A percentile compares a stretch with the other conserved stretches of the same genome.
These are phyloP conservation scores for Osmanthus fragrans DNA, from an alignment of 257 asterid species.

Conservation along the genomic window DNA sequence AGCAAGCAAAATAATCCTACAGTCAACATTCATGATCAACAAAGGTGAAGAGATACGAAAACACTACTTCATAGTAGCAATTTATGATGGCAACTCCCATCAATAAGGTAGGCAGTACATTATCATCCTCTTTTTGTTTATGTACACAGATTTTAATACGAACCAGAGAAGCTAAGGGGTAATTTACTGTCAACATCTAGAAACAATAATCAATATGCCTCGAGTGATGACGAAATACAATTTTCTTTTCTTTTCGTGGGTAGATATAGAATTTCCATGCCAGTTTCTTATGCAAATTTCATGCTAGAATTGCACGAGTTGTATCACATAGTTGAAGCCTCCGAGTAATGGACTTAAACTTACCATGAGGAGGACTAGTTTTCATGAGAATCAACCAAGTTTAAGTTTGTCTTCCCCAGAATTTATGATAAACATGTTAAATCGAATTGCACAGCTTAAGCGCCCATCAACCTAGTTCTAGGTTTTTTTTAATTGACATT, in stretches of 20 bases:
- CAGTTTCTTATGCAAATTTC: not conserved
- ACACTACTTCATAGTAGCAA: not conserved
- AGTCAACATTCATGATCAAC: constrained; percentile 10
- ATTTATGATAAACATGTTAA: not conserved
- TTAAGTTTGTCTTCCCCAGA: not conserved
- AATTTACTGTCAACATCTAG: not conserved
- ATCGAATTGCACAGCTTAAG: not conserved
- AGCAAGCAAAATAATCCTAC: constrained; percentile 13
- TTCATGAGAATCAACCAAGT: not conserved
- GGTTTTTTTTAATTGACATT: not conserved
- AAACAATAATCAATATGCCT: not conserved
- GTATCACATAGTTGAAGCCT: not conserved
- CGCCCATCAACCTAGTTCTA: not conserved
- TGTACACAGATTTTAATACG: not conserved
- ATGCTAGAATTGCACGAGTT: not conserved
- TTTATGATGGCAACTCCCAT: not conserved
- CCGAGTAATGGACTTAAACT: not conserved
- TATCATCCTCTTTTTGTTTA: not conserved
- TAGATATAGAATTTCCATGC: not conserved
- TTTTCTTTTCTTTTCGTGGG: not conserved
- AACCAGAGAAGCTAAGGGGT: not conserved
- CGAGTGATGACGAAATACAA: not conserved
- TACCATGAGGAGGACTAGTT: not conserved
- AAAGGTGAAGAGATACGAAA: not conserved
- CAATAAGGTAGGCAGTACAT: not conserved